Base-by-base conservation (phyloP, 345 rosid genomes). In the Excoecaria cochinchinensis region DNA sequence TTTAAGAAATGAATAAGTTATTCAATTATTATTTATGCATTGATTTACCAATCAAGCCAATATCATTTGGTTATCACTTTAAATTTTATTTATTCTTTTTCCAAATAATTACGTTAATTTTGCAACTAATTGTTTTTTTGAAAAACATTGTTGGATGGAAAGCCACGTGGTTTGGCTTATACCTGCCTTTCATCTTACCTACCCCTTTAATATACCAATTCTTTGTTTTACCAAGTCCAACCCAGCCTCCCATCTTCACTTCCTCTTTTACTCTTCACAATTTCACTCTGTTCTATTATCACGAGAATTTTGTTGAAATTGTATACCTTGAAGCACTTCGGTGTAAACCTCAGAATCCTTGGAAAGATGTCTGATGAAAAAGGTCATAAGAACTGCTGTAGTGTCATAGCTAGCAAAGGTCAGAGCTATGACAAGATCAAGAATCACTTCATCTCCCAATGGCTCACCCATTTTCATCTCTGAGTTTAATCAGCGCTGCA, bases 321-420 rank as follows among this genome's bases (percentile, higher is more conserved):
- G n/a, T n/a, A 44, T 73, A 73, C 74, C 81, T 73, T 67, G 39
- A 50, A 76, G 77, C 15, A 80, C 80, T 39, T 63, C 61, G 21
- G 16, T 40, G 6, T 55, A 69, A 14, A 62, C 59, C 1, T 73
- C 17, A 2, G 53, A n/a, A 8, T 76, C 74, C 25, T 55, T 73
- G 17, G 73, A 51, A 16, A 81, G 67, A 8, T 69, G 57, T 15
- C 75, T 76, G 16, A 77, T 19, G 44, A 81, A 40, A 22, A 55
- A 62, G 75, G 21, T 53, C 1, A 73, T 19, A 19, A 81, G 47
- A 39, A 47, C 14, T 3, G 80, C 19, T 38, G 60, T 56, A 8
- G 73, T 76, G 13, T 77, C 84, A 57, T 77, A 75, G 52, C 80
- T 81, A 44, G 83, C 77, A 7, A 76, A 71, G 39, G 76, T 53